Evolutionary conservation across 768 basidiomycete species (phyloP), one percentile per base, ranked within the genome.

Genomic region (Boletus rufocinnamomeus): DNA sequence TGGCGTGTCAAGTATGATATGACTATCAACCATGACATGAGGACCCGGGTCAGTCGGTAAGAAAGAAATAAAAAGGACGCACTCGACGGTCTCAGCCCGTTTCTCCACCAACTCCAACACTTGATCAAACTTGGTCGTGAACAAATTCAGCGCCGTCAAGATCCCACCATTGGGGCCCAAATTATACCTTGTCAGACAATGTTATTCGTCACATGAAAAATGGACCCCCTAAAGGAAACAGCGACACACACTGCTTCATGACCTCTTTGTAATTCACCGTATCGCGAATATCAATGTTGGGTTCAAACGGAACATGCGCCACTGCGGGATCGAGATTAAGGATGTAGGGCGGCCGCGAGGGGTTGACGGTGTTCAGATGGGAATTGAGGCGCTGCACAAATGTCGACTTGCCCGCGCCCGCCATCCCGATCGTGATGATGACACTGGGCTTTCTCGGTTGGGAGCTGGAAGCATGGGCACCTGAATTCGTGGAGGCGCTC

Each of bases 41-140:
- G 37, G 13, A 17, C n/a, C 7, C 30, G 28, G 1, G 9, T n/a
- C 19, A 43, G 51, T 34, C 34, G 45, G 35, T 51, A 45, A 43
- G 41, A 3, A 44, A 41, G 23, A 44, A 49, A 35, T 2, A 27
- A 21, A 28, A 25, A 40, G 50, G 8, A 77, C 89, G 76, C 70
- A 97, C 94, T 97, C 93, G 57, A 98, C 90, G 11, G 76, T 81
- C 38, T 93, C 89, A 1, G 93, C 86, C 25, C 96, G 77, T 72
- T 96, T 97, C 75, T 98, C 97, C 21, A 99, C 87, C 60, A 95
- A 78, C 17, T 83, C 82, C 44, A 99, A 77, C 11, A 99, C 97
- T 73, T 99, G 96, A 70, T 99, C 97, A 65, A 99, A 95, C 74
- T 98, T 99, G 13, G 97, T 99, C 38, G 97, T 97, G 74, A 99